A percentile compares a stretch with the other conserved stretches of the same genome.
These are phyloP conservation scores for Vicia villosa DNA, from an alignment of 306 rosid genomes.

Conservation along the genomic window DNA sequence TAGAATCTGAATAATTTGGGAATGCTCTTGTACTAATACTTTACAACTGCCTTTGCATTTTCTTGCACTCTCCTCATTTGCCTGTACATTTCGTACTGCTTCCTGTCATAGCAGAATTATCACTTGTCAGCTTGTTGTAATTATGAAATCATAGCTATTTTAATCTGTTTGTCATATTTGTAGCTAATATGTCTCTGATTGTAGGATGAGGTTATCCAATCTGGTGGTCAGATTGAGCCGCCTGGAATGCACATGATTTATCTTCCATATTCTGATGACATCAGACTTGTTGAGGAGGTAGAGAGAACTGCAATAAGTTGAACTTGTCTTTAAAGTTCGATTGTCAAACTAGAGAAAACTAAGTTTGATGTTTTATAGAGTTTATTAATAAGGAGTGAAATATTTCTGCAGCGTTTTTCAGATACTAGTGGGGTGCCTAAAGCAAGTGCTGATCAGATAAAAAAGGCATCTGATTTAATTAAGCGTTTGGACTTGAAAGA, in stretches of 20 bases:
- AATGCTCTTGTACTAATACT: too few species aligned
- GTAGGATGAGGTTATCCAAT: slow-evolving; percentile 74
- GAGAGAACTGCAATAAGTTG: slow-evolving; percentile 31
- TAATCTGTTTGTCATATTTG: slow-evolving; percentile 7
- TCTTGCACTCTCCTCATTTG: slow-evolving; percentile 18
- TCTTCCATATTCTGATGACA: slow-evolving; percentile 94
- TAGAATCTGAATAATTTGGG: neutral
- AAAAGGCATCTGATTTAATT: slow-evolving; percentile 69
- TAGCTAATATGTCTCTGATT: slow-evolving; percentile 16
- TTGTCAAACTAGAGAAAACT: slow-evolving; percentile 12
- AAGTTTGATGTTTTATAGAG: slow-evolving; percentile 32
- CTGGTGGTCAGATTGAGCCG: slow-evolving; percentile 87
- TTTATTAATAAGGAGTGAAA: slow-evolving; percentile 28
- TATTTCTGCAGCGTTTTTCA: slow-evolving; percentile 59
- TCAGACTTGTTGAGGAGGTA: slow-evolving; percentile 92
- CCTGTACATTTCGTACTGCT: slow-evolving; percentile 1
- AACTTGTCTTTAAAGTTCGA: slow-evolving; percentile 2
- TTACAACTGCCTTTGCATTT: slow-evolving; percentile 20
- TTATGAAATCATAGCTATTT: neutral
- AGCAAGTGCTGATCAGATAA: slow-evolving; percentile 77
- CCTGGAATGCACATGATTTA: slow-evolving; percentile 96
- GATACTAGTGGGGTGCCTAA: slow-evolving; percentile 48
- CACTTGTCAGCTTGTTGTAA: slow-evolving; percentile 23
- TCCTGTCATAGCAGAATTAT: slow-evolving; percentile 25
- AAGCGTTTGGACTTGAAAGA: slow-evolving; percentile 81